These are phyloP conservation scores for Boletus rufocinnamomeus DNA, from an alignment of 768 basidiomycete species.

Conservation along the genomic window DNA sequence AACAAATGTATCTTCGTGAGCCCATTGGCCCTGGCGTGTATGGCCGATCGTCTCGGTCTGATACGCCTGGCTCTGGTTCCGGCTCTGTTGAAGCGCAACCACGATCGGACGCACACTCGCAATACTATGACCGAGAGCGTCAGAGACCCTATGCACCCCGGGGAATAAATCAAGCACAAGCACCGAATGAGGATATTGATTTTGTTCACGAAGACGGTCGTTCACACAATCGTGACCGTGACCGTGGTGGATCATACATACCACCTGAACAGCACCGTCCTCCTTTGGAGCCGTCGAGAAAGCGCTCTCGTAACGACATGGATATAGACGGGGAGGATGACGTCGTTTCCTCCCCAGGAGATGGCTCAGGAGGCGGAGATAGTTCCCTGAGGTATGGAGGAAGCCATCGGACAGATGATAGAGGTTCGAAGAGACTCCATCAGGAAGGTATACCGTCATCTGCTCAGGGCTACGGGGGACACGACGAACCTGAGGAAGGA, in stretches of 20 bases:
- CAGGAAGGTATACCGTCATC: conserved; percentile 40
- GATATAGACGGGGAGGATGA: conserved; percentile 60
- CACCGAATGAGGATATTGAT: conserved; percentile 48
- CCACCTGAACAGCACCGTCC: conserved; percentile 41
- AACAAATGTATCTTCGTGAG: conserved; percentile 33
- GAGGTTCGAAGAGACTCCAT: conserved; percentile 62
- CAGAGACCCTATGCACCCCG: conserved; percentile 53
- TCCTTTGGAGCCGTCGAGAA: conserved; percentile 49
- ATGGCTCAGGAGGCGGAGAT: conserved; percentile 32
- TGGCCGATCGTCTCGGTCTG: conserved; percentile 52
- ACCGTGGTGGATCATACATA: conserved; percentile 39
- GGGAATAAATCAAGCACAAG: conserved; percentile 44
- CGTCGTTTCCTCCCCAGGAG: conserved; percentile 36
- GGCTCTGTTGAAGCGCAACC: conserved; percentile 51
- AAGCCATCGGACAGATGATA: conserved; percentile 47
- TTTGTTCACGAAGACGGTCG: conserved; percentile 57
- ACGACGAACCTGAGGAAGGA: conserved; percentile 36
- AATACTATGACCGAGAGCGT: conserved; percentile 53
- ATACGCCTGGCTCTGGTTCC: conserved; percentile 58
- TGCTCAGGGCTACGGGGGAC: conserved; percentile 27
- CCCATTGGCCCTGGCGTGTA: conserved; percentile 34
- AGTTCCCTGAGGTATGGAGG: conserved; percentile 37
- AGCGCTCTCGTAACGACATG: conserved; percentile 63
- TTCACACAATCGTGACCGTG: conserved; percentile 39
- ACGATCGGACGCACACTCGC: conserved; percentile 48